Evolutionary conservation across 345 rosid genomes (phyloP).

Genomic region (Streptanthus diversifolius): DNA sequence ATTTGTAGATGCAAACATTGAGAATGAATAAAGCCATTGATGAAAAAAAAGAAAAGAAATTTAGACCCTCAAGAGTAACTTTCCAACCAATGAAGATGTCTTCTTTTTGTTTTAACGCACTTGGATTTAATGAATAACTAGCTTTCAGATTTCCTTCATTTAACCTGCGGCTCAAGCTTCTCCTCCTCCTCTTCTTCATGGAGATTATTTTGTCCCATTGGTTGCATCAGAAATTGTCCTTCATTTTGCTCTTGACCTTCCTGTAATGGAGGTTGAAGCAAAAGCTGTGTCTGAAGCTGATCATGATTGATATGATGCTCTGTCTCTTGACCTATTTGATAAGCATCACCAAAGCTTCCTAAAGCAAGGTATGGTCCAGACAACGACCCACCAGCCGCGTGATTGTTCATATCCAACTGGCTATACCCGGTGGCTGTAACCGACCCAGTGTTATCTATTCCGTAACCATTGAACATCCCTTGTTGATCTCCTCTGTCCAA

Average conservation of each 20-base stretch:
- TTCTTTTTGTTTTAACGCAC: background rate
- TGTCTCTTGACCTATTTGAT: constrained; percentile 45
- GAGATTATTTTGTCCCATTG: constrained; percentile 25
- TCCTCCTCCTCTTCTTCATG: constrained; percentile 26
- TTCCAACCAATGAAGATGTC: background rate
- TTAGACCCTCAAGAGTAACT: constrained; percentile 1
- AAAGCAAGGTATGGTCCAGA: constrained; percentile 51
- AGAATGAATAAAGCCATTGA: background rate
- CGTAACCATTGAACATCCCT: constrained; percentile 43
- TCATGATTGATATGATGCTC: constrained; percentile 41
- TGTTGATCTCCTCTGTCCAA: constrained; percentile 47
- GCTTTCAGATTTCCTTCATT: constrained; percentile 30
- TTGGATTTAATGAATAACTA: background rate
- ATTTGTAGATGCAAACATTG: background rate
- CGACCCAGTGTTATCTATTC: constrained; percentile 27
- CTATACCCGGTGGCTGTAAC: constrained; percentile 43
- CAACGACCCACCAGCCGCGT: constrained; percentile 29
- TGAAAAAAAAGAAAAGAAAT: background rate
- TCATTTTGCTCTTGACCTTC: constrained; percentile 36
- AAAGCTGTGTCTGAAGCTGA: constrained; percentile 47
- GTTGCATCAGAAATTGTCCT: constrained; percentile 35
- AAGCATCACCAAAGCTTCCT: constrained; percentile 49
- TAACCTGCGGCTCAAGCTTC: constrained; percentile 29
- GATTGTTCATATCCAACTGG: constrained; percentile 39
- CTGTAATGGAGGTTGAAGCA: constrained; percentile 52